Conservation (phyloP, 2,329 filamentous ascomycete genomes). For the Aspergillus sp. region DNA sequence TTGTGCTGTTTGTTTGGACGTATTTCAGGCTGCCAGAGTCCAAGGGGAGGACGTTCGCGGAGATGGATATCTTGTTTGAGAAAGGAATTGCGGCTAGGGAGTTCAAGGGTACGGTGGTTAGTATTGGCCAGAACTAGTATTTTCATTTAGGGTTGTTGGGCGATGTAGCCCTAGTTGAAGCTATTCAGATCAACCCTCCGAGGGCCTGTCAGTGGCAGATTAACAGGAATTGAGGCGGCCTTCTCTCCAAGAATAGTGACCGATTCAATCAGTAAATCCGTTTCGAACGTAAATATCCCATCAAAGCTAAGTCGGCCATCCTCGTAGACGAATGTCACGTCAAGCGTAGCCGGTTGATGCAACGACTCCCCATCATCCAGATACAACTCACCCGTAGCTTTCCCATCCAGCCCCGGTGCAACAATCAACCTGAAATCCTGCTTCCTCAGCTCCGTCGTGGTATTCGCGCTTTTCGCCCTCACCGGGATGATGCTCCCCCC, state of each 20-base stretch:
- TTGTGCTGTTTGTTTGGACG: slow-evolving; percentile 40
- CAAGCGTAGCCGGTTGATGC: neutral
- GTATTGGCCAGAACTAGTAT: slow-evolving; percentile 11
- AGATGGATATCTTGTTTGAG: slow-evolving; percentile 36
- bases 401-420: slow-evolving; percentile 62
- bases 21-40: slow-evolving; percentile 46
- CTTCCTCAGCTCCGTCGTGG: slow-evolving; percentile 58
- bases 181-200: neutral
- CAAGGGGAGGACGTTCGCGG: slow-evolving; percentile 42
- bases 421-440: slow-evolving; percentile 71
- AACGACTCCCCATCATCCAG: slow-evolving; percentile 1
- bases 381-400: slow-evolving; percentile 43
- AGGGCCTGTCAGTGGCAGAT: neutral
- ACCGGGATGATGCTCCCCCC: slow-evolving; percentile 63
- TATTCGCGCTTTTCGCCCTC: slow-evolving; percentile 55
- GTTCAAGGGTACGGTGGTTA: slow-evolving; percentile 36
- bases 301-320: neutral
- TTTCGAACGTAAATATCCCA: neutral
- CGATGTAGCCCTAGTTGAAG: neutral
- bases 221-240: neutral
- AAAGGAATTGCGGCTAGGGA: slow-evolving; percentile 38
- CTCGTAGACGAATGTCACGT: neutral
- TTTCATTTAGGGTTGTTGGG: neutral
- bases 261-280: neutral
- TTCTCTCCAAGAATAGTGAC: neutral